Conservation (phyloP, 108 stramenopile genomes). For the Chaetoceros tenuissimus region DNA sequence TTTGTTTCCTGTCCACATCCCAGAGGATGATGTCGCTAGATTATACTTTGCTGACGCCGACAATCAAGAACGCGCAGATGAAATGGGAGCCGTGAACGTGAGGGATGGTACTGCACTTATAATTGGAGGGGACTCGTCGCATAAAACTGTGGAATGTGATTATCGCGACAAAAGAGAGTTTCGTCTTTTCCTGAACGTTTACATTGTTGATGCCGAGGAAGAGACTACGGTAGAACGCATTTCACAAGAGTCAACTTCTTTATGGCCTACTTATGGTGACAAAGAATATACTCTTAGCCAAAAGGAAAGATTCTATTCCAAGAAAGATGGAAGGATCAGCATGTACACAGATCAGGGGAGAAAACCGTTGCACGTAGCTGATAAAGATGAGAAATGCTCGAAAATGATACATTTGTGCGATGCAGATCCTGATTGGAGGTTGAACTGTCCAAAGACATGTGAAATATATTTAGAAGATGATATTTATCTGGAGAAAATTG, state of each 20-base stretch:
- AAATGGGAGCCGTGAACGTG: conserved; percentile 24
- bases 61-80: conserved; percentile 6
- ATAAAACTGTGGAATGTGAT: conserved; percentile 55
- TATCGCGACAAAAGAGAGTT: conserved; percentile 48
- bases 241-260: conserved; percentile 19
- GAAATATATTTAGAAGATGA: conserved; percentile 25
- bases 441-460: conserved; percentile 25
- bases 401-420: conserved; percentile 5
- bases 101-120: conserved; percentile 33
- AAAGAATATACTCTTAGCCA: conserved; percentile 16
- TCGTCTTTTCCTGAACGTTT: conserved; percentile 49
- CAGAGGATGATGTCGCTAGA: background rate
- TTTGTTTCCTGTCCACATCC: conserved; percentile 11
- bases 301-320: conserved; percentile 19
- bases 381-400: conserved; percentile 12
- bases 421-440: conserved; percentile 10
- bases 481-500: too few species aligned
- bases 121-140: conserved; percentile 52
- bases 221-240: conserved; percentile 31
- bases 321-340: conserved; percentile 13
- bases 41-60: background rate
- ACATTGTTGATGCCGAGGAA: conserved; percentile 49
- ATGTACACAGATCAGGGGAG: conserved; percentile 37
- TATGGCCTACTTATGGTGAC: conserved; percentile 27
- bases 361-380: conserved; percentile 14